Evolutionary conservation across 805 yeast species (phyloP).

Genomic region (Cyberlindnera amylophila): DNA sequence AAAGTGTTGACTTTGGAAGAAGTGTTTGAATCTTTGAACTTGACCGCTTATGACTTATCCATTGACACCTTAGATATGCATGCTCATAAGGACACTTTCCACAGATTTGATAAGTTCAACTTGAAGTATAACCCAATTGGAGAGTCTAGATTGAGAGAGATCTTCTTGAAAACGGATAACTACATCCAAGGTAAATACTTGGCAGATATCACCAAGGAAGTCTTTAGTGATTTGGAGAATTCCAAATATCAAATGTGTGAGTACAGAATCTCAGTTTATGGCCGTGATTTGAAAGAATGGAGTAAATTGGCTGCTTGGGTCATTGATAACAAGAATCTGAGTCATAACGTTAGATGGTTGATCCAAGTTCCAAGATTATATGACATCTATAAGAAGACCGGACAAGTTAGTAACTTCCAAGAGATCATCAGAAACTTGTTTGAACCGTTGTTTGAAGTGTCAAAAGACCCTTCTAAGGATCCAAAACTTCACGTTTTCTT

Average conservation of each 20-base stretch:
- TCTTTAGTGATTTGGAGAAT: slow-evolving; percentile 87
- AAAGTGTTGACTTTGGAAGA: slow-evolving; percentile 79
- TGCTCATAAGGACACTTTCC: slow-evolving; percentile 97
- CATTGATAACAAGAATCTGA: slow-evolving; percentile 82
- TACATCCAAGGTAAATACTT: slow-evolving; percentile 82
- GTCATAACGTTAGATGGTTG: slow-evolving; percentile 96
- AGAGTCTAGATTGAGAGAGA: slow-evolving; percentile 94
- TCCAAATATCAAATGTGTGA: slow-evolving; percentile 98
- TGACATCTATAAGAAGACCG: slow-evolving; percentile 79
- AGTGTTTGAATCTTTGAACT: slow-evolving; percentile 85
- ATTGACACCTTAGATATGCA: slow-evolving; percentile 99
- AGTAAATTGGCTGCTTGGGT: slow-evolving; percentile 94
- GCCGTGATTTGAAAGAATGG: slow-evolving; percentile 90
- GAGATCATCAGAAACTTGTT: slow-evolving; percentile 78
- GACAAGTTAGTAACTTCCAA: slow-evolving; percentile 65
- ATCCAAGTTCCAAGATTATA: slow-evolving; percentile 93
- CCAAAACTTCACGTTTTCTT: slow-evolving; percentile 89
- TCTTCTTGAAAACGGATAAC: slow-evolving; percentile 92
- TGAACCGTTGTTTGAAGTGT: slow-evolving; percentile 85
- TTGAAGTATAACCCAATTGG: slow-evolving; percentile 97
- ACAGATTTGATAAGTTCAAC: slow-evolving; percentile 95
- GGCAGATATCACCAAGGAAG: slow-evolving; percentile 93
- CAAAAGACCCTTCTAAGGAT: slow-evolving; percentile 76
- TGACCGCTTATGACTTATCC: slow-evolving; percentile 91
- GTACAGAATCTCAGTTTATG: slow-evolving; percentile 91